Base-by-base conservation (phyloP, 495 filamentous ascomycete genomes). In the Aspergillus bridgeri region DNA sequence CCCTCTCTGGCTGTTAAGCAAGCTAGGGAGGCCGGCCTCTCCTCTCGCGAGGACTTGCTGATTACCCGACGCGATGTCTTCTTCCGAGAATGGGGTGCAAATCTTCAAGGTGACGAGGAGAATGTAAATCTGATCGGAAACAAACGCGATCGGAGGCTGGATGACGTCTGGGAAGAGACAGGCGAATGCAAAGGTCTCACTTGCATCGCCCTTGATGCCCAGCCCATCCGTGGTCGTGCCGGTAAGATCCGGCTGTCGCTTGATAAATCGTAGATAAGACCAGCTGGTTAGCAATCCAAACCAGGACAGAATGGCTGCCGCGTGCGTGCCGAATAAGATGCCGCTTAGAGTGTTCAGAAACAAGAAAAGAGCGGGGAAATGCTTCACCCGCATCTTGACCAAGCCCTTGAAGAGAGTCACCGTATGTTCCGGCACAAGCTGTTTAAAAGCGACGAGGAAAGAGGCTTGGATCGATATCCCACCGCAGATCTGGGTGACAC, bases 391-490 rank as follows among this genome's bases (percentile, higher is more conserved):
- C 65, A 97, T 83, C 53, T 92, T 95, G 51, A 98, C 67, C 48
- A 96, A 73, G 54, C 90, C 90, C 60, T 87, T 86, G 75, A 96
- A 90, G 60, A 98, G 82, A 0, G 92, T 89, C 42, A 98, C 93
- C n/a, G 94, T 98, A 73, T 98, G 94, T 67, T 96, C 91, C 24
- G 94, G 94, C 20, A 98, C 90, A 33, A 98, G 89, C 71, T 98
- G 95, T 74, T 96, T 97, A 76, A 98, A 97, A 54, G 94, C 90
- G 65, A 98, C 92, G 57, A 98, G 87, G 77, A 97, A 98, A 58
- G 90, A 91, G 29, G 89, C 90, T 73, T 97, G 92, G 51, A 96
- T 80, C 15, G 91, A 85, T 59, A 96, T 86, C 45, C 89, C 92
- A 59, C 95, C 95, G 66, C 87, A 89, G 64, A 97, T 89, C 55